Base-by-base conservation (phyloP, 306 rosid species). In the Datisca glomerata region DNA sequence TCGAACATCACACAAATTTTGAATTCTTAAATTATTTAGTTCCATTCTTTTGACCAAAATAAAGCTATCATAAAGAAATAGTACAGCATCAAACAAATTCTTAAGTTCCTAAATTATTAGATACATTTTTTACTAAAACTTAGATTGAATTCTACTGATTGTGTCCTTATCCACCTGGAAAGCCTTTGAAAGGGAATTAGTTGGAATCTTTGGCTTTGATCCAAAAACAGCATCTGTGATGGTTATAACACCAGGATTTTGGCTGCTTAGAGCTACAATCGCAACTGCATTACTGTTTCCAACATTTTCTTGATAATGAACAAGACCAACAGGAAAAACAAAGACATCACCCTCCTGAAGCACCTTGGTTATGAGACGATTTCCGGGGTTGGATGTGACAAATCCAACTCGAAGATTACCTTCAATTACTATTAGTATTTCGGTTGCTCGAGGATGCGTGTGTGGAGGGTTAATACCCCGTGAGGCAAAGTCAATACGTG, bases 271-370 rank as follows among this genome's bases (percentile, higher is more conserved):
- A n/a, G n/a, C n/a, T n/a, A n/a, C n/a, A n/a, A n/a, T n/a, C n/a
- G n/a, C n/a, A n/a, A n/a, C n/a, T n/a, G n/a, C n/a, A n/a, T n/a
- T n/a, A n/a, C n/a, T n/a, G n/a, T n/a, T n/a, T n/a, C n/a, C 32
- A 27, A 27, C 32, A 8, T 27, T 27, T 8, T 27, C 4, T 8
- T 27, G 32, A 27, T 4, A 27, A 8, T 35, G 40, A 12, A 6
- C 40, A 35, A 35, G 14, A 7, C 40, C 40, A 4, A 13, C 14
- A 4, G 7, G 40, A 12, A 6, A 6, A 3, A 35, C 7, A 49
- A 78, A 73, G 44, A 69, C 67, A 40, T 66, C 66, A 45, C 64
- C 55, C 57, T 60, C 48, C 1, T 43, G 52, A 16, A 55, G 19
- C 18, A 45, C 58, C 28, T 36, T 53, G 8, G 46, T 35, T 43